These are phyloP conservation scores for Jackrogersella minutella DNA, from an alignment of 495 filamentous ascomycete genomes.

Conservation along the genomic window DNA sequence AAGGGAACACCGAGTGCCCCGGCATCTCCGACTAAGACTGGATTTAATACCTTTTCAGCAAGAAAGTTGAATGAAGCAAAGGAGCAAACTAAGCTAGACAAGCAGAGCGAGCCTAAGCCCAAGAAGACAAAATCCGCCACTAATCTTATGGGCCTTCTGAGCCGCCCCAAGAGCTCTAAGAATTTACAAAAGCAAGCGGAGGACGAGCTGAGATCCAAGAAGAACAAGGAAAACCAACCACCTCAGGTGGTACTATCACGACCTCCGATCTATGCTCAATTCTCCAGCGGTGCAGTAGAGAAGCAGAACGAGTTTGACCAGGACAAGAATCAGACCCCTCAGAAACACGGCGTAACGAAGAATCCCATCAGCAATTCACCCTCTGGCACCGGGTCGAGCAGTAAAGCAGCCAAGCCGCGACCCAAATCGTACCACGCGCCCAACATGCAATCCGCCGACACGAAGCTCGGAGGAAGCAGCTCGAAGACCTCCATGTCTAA, in stretches of 20 bases:
- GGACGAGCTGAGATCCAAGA: constrained; percentile 53
- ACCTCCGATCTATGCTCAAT: constrained; percentile 84
- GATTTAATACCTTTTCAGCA: constrained; percentile 71
- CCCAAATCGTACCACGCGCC: constrained; percentile 43
- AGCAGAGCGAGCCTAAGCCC: constrained; percentile 59
- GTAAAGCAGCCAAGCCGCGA: constrained; percentile 31
- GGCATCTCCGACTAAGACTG: constrained; percentile 66
- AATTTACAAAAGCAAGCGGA: constrained; percentile 55
- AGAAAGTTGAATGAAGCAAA: constrained; percentile 64
- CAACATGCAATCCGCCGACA: constrained; percentile 47
- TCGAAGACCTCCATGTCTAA: constrained; percentile 47
- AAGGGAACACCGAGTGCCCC: constrained; percentile 48
- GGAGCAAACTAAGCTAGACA: constrained; percentile 63
- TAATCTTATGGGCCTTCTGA: constrained; percentile 72
- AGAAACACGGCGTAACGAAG: background rate
- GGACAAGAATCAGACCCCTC: constrained; percentile 5
- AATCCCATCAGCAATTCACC: constrained; percentile 18
- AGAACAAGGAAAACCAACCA: constrained; percentile 82
- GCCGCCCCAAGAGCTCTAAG: constrained; percentile 67
- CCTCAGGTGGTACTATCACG: constrained; percentile 55
- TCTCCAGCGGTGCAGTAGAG: constrained; percentile 53
- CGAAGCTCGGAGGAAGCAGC: constrained; percentile 44
- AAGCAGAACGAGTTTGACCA: constrained; percentile 27
- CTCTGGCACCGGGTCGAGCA: constrained; percentile 18
- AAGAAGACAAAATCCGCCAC: constrained; percentile 89